Percentiles rank a stretch among this genome's conserved stretches.
Evolutionary conservation across 768 basidiomycete species (phyloP).

Genomic region (Naganishia randhawae): DNA sequence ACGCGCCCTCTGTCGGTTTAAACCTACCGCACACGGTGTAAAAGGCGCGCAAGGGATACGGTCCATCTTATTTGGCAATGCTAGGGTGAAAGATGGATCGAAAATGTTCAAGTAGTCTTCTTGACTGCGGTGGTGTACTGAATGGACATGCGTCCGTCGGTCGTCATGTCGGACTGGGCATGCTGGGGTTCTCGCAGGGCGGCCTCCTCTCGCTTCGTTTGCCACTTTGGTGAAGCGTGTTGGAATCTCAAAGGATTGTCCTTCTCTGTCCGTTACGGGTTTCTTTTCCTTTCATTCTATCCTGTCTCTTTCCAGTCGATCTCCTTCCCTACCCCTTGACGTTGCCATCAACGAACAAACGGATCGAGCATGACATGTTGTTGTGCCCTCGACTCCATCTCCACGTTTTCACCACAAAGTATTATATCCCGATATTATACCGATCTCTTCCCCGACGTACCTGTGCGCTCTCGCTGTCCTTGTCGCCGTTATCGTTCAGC

Average conservation of each 20-base stretch:
- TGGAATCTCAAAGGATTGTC: neutral
- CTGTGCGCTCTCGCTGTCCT: neutral
- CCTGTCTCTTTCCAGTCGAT: neutral
- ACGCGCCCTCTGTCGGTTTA: neutral
- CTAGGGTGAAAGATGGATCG: neutral
- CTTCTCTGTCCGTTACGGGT: neutral
- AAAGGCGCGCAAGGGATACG: constrained; percentile 7
- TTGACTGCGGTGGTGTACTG: neutral
- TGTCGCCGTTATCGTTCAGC: neutral
- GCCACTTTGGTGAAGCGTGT: neutral
- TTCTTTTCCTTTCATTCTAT: neutral
- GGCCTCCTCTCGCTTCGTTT: neutral
- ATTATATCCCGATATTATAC: neutral
- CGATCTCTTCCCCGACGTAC: constrained; percentile 3
- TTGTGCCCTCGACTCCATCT: neutral
- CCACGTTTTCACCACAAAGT: neutral
- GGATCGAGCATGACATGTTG: neutral
- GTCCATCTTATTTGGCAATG: neutral
- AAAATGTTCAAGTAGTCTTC: constrained; percentile 12
- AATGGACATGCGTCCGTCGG: neutral
- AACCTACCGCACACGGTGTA: neutral
- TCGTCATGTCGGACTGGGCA: neutral
- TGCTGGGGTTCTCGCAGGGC: neutral
- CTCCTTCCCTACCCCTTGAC: neutral
- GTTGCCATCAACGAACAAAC: neutral